Evolutionary conservation across 345 rosid genomes (phyloP).

Genomic region (Eutrema japonicum): DNA sequence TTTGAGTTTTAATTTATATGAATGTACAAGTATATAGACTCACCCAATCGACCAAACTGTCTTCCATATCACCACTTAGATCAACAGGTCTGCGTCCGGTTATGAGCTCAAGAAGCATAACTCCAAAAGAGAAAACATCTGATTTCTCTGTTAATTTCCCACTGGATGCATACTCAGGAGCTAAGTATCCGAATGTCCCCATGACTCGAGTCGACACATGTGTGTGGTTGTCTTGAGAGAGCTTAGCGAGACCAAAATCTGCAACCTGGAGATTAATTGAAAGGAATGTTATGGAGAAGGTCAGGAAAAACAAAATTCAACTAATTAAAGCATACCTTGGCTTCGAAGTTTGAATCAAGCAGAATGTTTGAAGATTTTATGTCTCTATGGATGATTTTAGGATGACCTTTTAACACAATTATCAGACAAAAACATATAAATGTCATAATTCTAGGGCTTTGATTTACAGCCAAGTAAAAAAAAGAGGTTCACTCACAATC

Average conservation of each 20-base stretch:
- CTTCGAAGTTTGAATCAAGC: conserved; percentile 63
- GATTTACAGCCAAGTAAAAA: background rate
- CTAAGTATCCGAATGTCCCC: conserved; percentile 99
- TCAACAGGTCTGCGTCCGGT: conserved; percentile 89
- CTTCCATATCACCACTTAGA: conserved; percentile 66
- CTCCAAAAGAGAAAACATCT: conserved; percentile 92
- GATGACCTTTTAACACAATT: conserved; percentile 67
- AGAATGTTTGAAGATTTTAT: conserved; percentile 87
- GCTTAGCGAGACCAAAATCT: conserved; percentile 94
- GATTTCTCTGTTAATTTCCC: conserved; percentile 91
- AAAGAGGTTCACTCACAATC: conserved; percentile 62
- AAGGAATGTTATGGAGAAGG: conserved; percentile 4
- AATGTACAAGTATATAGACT: conserved; percentile 29
- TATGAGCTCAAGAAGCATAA: conserved; percentile 87
- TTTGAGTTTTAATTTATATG: background rate
- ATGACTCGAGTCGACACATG: conserved; percentile 94
- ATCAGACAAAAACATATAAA: conserved; percentile 2
- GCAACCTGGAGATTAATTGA: conserved; percentile 60
- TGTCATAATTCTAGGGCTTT: background rate
- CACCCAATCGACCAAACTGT: conserved; percentile 97
- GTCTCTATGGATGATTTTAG: conserved; percentile 87
- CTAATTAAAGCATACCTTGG: conserved; percentile 30
- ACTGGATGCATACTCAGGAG: conserved; percentile 96
- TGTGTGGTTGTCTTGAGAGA: conserved; percentile 64
- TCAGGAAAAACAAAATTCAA: background rate